Conservation (phyloP, 2,329 filamentous ascomycete genomes). For the Aureobasidium sp. region DNA sequence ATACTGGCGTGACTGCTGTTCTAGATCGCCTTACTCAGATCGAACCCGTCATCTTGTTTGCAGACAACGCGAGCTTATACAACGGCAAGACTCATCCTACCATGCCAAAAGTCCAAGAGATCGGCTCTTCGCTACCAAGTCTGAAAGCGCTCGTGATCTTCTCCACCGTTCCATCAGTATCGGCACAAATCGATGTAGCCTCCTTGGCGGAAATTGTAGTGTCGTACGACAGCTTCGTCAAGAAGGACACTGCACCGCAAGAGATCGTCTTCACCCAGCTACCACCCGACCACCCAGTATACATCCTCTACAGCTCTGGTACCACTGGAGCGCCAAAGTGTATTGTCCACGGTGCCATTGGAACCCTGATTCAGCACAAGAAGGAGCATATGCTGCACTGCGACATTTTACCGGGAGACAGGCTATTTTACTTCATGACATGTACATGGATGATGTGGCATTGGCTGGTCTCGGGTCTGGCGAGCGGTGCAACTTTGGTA, state of each 20-base stretch:
- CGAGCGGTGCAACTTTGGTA: conserved; percentile 73
- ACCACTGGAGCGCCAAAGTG: conserved; percentile 86
- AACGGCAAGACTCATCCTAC: conserved; percentile 87
- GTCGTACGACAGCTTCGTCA: conserved; percentile 31
- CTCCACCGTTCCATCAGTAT: conserved; percentile 17
- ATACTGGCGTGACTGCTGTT: conserved; percentile 86
- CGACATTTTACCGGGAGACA: conserved; percentile 64
- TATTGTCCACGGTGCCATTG: conserved; percentile 85
- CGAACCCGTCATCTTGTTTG: conserved; percentile 71
- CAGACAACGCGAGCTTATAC: conserved; percentile 82
- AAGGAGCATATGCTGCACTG: conserved; percentile 90
- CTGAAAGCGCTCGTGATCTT: conserved; percentile 70
- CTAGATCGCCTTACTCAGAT: conserved; percentile 83
- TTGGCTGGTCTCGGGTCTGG: conserved; percentile 83
- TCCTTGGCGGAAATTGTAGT: conserved; percentile 28
- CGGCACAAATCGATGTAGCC: background rate
- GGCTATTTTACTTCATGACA: conserved; percentile 89
- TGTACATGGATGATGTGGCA: conserved; percentile 99
- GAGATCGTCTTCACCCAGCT: conserved; percentile 62
- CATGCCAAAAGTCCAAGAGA: conserved; percentile 68
- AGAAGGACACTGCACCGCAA: conserved; percentile 32
- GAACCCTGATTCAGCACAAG: conserved; percentile 91
- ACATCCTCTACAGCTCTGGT: conserved; percentile 88
- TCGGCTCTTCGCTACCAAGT: conserved; percentile 60
- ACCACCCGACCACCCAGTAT: conserved; percentile 78